These are phyloP conservation scores for Neurospora cerealis DNA, from an alignment of 495 filamentous ascomycete genomes.

Conservation along the genomic window DNA sequence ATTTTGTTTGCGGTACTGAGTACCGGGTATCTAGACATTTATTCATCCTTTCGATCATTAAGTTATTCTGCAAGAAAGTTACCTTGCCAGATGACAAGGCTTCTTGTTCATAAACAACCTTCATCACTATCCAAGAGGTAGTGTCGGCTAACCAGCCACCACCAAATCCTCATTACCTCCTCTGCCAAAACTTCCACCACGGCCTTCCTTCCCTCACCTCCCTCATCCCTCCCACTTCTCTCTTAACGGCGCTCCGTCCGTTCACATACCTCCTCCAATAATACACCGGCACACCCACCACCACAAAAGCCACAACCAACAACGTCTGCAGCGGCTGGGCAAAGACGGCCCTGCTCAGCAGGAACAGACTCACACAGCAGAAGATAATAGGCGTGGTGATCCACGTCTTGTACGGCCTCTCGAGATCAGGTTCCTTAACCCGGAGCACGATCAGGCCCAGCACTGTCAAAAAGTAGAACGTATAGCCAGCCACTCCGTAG, in stretches of 20 bases:
- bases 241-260: constrained; percentile 14
- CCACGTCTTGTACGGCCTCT: constrained; percentile 90
- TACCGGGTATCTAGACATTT: background rate
- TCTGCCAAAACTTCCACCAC: constrained; percentile 39
- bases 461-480: constrained; percentile 93
- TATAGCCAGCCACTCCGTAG: constrained; percentile 93
- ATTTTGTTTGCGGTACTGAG: background rate
- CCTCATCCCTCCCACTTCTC: constrained; percentile 14
- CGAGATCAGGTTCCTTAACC: constrained; percentile 77
- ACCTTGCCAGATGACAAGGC: background rate
- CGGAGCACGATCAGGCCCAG: constrained; percentile 85
- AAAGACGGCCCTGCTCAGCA: constrained; percentile 80
- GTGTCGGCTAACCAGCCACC: background rate
- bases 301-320: constrained; percentile 73
- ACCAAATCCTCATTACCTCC: constrained; percentile 7
- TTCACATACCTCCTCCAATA: constrained; percentile 62
- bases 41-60: background rate
- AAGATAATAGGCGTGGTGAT: constrained; percentile 95
- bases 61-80: background rate
- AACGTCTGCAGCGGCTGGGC: constrained; percentile 82
- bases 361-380: constrained; percentile 91
- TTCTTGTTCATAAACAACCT: background rate
- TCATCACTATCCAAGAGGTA: background rate
- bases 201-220: constrained; percentile 6
- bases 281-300: constrained; percentile 75